Conservation (phyloP, 202 grass and related monocot species). For the Tripidium arundinaceum region DNA sequence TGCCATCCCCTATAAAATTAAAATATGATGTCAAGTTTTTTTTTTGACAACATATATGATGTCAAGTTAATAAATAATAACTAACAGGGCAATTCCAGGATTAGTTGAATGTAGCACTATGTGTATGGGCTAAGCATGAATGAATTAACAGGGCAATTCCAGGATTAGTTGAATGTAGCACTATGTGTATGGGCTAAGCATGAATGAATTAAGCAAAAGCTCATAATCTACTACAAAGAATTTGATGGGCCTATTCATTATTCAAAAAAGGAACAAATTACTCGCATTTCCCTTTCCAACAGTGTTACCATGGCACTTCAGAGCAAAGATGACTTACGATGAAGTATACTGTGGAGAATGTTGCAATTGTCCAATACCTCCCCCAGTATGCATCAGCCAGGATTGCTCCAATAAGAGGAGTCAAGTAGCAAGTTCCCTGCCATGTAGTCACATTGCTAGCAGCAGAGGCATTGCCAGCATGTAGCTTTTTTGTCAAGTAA, state of each 20-base stretch:
- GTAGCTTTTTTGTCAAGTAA: slow-evolving; percentile 75
- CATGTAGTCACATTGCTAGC: slow-evolving; percentile 83
- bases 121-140: background rate
- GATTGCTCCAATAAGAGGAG: slow-evolving; percentile 80
- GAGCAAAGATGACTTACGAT: slow-evolving; percentile 55
- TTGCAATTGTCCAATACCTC: slow-evolving; percentile 79
- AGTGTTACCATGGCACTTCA: background rate
- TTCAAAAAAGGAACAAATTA: background rate
- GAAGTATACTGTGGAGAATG: slow-evolving; percentile 85
- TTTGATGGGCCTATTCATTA: background rate
- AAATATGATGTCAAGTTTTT: slow-evolving; percentile 27
- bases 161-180: slow-evolving; percentile 1
- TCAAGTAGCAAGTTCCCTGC: slow-evolving; percentile 81
- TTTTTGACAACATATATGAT: no score
- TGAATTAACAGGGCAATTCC: background rate
- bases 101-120: background rate
- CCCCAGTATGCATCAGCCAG: slow-evolving; percentile 91
- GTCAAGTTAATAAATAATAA: slow-evolving; percentile 23
- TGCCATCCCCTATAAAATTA: slow-evolving; percentile 69
- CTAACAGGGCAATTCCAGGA: background rate
- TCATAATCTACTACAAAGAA: background rate
- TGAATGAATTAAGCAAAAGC: background rate
- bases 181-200: background rate
- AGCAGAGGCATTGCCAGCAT: slow-evolving; percentile 73
- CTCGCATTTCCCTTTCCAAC: background rate